Evolutionary conservation across 441 rosid genomes (phyloP), one percentile per base, ranked within the genome.

Genomic region (Croton laevigatus): DNA sequence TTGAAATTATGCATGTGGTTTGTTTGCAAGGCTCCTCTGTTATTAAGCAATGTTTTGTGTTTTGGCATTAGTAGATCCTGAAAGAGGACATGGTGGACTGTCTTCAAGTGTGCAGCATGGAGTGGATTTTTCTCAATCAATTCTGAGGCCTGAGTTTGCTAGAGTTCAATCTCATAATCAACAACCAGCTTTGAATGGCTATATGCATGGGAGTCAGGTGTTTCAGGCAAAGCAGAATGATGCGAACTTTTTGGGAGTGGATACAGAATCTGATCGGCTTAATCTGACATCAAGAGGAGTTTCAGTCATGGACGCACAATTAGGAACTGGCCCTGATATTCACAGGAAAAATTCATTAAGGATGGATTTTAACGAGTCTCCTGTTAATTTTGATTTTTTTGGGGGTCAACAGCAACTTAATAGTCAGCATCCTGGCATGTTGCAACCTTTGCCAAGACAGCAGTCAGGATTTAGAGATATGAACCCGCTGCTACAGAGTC

Each of bases 401-500:
- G 91, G 93, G 70, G 87, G 80, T 72, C 95, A 84, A 73, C 97
- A 85, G 40, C 95, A 84, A 66, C 23, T 81, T 75, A 82, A 73
- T 68, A 74, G 73, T 76, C 96, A 87, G 78, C 83, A 81, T 71
- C 81, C 88, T 75, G 84, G 86, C 70, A 79, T 86, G 83, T 65
- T 86, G 77, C 97, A 83, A 69, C 73, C 88, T 60, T 78, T 84
- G 48, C 87, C 89, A 40, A 86, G 89, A 80, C 97, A 86, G 81
- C 89, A 82, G 73, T 73, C 88, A 57, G 91, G 89, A 66, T 70
- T 79, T 70, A 77, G 70, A 80, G 98, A 91, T 69, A 77, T 90
- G 91, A 95, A 87, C 76, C 95, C 86, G 77, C 79, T 90, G 11
- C 67, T 90, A 38, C 97, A 91, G 72, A 88, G 91, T 66, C 90